Percentiles rank a stretch among this genome's conserved stretches.
phyloP scores from a whole-genome alignment of 148 eudicot genomes.

The Cornus florida region DNA sequence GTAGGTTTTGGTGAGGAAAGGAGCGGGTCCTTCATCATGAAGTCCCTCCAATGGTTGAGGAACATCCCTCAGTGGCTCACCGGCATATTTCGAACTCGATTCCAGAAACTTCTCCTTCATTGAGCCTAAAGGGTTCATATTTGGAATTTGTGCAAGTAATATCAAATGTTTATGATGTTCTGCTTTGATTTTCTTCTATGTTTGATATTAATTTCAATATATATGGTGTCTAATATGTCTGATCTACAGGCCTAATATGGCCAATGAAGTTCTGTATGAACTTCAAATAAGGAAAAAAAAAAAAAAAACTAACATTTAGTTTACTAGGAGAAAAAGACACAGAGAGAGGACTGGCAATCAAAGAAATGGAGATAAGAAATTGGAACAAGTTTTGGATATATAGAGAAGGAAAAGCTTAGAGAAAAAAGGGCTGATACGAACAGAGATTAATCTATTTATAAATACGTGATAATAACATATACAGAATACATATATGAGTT shows the following conservation, averaged over 20 bases:
- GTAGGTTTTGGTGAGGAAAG: constrained; percentile 52
- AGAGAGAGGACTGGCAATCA: not conserved
- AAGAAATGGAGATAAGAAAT: not conserved
- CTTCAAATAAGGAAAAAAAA: too few species aligned
- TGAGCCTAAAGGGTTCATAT: constrained; percentile 24
- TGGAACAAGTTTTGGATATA: not conserved
- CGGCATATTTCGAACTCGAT: constrained; percentile 1
- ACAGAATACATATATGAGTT: not conserved
- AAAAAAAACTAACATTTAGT: too few species aligned
- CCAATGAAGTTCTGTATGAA: too few species aligned
- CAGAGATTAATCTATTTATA: not conserved
- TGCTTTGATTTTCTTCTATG: too few species aligned
- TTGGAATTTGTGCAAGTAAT: not conserved
- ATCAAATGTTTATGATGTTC: too few species aligned
- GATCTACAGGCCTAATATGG: too few species aligned
- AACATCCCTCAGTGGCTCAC: not conserved
- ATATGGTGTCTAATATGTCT: too few species aligned
- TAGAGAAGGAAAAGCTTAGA: not conserved
- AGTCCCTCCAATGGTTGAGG: constrained; percentile 57
- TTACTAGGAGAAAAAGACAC: too few species aligned
- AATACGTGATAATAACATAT: not conserved
- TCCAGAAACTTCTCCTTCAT: constrained; percentile 18
- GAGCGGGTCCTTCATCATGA: constrained; percentile 43
- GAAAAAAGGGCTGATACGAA: not conserved
- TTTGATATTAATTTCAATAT: too few species aligned